Conservation (phyloP, 306 rosid genomes). For the Cucumis cinereus region DNA sequence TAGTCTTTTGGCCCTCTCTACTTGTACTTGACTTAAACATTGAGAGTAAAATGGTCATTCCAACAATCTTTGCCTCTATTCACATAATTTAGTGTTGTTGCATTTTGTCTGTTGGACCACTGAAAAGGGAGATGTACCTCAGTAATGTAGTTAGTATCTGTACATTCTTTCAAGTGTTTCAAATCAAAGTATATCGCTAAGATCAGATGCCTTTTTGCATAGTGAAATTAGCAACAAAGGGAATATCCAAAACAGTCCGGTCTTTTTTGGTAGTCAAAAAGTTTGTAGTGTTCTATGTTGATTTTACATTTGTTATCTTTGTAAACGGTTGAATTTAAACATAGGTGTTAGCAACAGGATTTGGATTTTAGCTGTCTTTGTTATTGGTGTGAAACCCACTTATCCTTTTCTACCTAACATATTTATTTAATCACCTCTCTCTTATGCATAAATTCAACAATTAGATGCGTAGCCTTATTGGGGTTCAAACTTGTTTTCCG, state of each 20-base stretch:
- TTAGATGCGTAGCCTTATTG: neutral
- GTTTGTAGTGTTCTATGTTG: slow-evolving; percentile 1
- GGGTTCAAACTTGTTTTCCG: neutral
- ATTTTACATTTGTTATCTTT: neutral
- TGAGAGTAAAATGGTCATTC: neutral
- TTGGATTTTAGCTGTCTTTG: slow-evolving; percentile 10
- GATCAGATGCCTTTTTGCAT: neutral
- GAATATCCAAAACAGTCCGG: neutral
- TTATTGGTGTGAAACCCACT: neutral
- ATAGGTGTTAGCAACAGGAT: slow-evolving; percentile 1
- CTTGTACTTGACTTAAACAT: neutral
- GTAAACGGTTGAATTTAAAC: neutral
- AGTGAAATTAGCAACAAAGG: neutral
- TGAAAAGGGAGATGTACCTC: neutral
- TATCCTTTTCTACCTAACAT: neutral
- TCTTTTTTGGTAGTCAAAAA: neutral
- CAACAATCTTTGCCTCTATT: neutral
- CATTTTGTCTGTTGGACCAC: neutral
- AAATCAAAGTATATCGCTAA: neutral
- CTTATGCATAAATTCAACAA: neutral
- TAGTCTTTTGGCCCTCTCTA: neutral
- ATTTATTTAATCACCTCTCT: neutral
- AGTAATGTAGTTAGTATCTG: neutral
- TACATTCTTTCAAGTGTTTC: neutral
- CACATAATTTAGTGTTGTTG: neutral